phyloP scores from a whole-genome alignment of 2,329 filamentous ascomycete genomes.

The Trichophyton simii region DNA sequence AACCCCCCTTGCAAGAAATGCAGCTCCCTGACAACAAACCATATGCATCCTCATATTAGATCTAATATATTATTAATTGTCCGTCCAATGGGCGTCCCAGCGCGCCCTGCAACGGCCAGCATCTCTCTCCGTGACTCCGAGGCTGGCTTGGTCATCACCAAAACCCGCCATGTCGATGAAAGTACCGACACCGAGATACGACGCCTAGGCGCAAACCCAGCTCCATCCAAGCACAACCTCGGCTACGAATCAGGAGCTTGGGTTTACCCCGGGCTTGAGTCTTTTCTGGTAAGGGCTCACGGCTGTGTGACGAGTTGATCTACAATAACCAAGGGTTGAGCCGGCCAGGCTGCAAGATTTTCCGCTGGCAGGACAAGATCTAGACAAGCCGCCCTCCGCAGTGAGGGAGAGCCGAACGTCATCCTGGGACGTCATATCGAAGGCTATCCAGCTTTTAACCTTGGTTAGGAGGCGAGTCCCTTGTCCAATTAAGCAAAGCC shows the following conservation, averaged over 20 bases:
- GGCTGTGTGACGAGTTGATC: background rate
- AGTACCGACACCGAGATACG: background rate
- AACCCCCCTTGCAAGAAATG: no score
- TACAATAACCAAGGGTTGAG: background rate
- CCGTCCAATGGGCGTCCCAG: background rate
- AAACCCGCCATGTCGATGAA: background rate
- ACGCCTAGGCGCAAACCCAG: background rate
- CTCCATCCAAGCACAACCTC: background rate
- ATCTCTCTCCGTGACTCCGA: background rate
- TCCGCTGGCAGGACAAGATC: background rate
- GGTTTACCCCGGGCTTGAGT: background rate
- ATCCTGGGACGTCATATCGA: background rate
- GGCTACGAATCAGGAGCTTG: background rate
- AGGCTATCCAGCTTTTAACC: background rate
- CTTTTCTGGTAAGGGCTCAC: background rate
- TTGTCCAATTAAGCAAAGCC: background rate
- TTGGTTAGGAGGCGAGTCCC: background rate
- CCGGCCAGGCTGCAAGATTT: background rate
- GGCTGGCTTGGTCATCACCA: background rate
- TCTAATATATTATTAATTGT: background rate
- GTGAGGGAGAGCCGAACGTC: background rate
- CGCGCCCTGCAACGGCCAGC: background rate
- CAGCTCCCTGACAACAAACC: background rate
- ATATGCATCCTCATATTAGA: background rate
- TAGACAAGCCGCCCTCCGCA: background rate